phyloP scores from a whole-genome alignment of 768 basidiomycete genomes.

The Panus rudis region DNA sequence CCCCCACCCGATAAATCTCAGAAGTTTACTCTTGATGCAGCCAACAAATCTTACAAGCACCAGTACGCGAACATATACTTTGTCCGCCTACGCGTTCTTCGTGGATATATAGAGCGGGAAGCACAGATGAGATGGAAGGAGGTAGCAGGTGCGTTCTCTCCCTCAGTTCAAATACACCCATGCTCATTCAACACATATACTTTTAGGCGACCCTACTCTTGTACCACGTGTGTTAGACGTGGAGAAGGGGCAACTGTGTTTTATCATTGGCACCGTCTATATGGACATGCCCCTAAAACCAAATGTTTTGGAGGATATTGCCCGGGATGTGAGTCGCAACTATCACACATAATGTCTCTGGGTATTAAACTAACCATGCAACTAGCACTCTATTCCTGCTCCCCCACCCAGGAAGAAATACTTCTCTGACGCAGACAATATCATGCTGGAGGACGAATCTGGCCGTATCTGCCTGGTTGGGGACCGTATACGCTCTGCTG shows the following conservation, averaged over 20 bases:
- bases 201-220: conserved; percentile 55
- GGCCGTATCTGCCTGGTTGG: conserved; percentile 89
- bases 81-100: conserved; percentile 44
- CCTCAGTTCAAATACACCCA: background rate
- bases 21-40: conserved; percentile 36
- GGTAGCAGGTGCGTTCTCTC: conserved; percentile 29
- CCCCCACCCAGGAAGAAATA: conserved; percentile 74
- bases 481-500: conserved; percentile 47
- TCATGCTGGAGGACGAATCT: conserved; percentile 95
- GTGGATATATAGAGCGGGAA: conserved; percentile 38
- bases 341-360: background rate
- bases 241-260: conserved; percentile 77
- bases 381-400: conserved; percentile 81
- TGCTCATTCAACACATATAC: background rate
- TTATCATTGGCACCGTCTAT: conserved; percentile 91
- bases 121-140: conserved; percentile 47
- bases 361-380: conserved; percentile 3
- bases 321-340: conserved; percentile 67
- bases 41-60: conserved; percentile 51
- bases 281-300: conserved; percentile 99
- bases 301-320: conserved; percentile 94
- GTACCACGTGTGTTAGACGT: conserved; percentile 87
- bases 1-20: conserved; percentile 23
- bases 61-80: conserved; percentile 76
- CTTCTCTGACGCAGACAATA: conserved; percentile 65